These are phyloP conservation scores for Pestalotiopsis sp. DNA, from an alignment of 2,329 filamentous ascomycete genomes.

Conservation along the genomic window DNA sequence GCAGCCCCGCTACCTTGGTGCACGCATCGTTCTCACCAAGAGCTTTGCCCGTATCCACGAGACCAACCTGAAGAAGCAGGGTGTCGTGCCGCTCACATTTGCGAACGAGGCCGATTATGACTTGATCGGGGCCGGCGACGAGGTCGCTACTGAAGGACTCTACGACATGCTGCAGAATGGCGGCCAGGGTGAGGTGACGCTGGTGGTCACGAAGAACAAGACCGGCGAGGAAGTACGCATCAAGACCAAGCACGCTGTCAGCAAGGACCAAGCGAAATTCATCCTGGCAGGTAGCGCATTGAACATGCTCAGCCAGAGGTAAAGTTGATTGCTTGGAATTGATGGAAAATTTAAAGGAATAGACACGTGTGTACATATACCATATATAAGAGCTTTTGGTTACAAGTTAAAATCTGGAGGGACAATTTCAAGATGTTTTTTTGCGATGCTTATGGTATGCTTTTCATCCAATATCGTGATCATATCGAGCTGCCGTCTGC, in stretches of 20 bases:
- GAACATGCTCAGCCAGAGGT: conserved; percentile 77
- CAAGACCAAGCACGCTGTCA: conserved; percentile 84
- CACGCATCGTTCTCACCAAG: conserved; percentile 81
- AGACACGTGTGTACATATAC: neutral
- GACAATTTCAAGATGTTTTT: neutral
- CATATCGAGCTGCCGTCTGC: too few relatives aligned
- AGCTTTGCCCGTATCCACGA: conserved; percentile 92
- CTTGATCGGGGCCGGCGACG: conserved; percentile 78
- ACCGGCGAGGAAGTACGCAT: conserved; percentile 69
- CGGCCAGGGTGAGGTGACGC: conserved; percentile 75
- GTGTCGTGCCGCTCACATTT: conserved; percentile 92
- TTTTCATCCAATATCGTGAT: neutral
- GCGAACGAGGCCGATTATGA: conserved; percentile 88
- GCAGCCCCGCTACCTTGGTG: conserved; percentile 88
- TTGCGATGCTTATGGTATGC: neutral
- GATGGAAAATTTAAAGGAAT: neutral
- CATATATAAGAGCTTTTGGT: neutral
- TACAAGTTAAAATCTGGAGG: neutral
- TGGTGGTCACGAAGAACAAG: conserved; percentile 65
- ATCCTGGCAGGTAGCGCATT: conserved; percentile 92
- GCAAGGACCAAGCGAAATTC: conserved; percentile 87
- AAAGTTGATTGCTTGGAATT: neutral
- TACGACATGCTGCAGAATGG: conserved; percentile 78
- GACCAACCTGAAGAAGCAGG: conserved; percentile 97
- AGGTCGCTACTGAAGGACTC: conserved; percentile 80